Base-by-base conservation (phyloP, 2,329 filamentous ascomycete genomes). In the Epichloe bromicola region DNA sequence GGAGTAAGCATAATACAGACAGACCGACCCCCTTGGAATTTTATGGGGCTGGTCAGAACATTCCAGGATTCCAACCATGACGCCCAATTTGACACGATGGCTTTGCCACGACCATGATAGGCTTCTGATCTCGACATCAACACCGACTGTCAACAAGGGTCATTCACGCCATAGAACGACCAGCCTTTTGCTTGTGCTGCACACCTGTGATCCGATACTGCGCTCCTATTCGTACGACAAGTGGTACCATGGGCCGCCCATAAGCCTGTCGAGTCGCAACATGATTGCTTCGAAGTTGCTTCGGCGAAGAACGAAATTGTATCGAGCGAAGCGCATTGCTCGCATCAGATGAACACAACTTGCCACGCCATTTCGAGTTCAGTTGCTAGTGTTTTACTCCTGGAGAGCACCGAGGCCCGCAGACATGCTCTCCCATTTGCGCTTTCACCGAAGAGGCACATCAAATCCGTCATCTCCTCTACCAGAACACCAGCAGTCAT, bases 391-490 rank as follows among this genome's bases (percentile, higher is more conserved):
- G 8, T 12, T n/a, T 30, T n/a, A 23, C 39, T 41, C 36, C 14
- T 26, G 41, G n/a, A 39, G 37, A 34, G 33, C 38, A 37, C 19
- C 36, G 17, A 41, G 45, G 37, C 43, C 10, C 37, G 40, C 40
- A 44, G 48, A 42, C 12, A 76, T 77, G 74, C 67, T 76, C 49
- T 75, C 74, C 56, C 72, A 75, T 64, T 69, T 80, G 46, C 75
- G 76, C 59, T 79, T 80, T 65, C 77, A 80, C 59, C 74, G 77
- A 58, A 74, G 76, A 59, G 75, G 70, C 46, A 71, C 72, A 57
- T 79, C 76, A 51, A 77, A 73, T 65, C 76, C 77, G 54, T 69
- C 72, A 23, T 79, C 77, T 36, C 76, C 78, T 5, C 61, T 70
- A 26, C 68, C 71, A 49, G 75, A 79, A 51, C 72, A 71, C 51